phyloP scores from a whole-genome alignment of 192 early-diverging fungal species.

The Coemansia sp. region DNA sequence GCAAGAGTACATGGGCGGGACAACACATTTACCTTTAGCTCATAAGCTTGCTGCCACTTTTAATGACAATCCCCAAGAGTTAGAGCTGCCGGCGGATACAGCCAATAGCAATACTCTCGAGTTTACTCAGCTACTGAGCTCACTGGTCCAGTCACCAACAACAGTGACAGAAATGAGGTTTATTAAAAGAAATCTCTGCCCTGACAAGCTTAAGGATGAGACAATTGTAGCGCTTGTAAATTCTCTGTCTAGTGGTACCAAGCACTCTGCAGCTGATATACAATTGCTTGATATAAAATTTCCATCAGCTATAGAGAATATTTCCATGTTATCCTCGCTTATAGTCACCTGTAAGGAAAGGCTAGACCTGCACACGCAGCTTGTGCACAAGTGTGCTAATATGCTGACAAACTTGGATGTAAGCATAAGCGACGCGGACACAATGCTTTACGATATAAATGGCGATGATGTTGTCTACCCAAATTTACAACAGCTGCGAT shows the following conservation, averaged over 20 bases:
- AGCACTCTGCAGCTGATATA: not conserved
- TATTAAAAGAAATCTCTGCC: not conserved
- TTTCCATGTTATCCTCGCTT: not conserved
- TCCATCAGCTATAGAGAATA: not conserved
- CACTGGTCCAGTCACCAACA: not conserved
- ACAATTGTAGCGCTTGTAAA: not conserved
- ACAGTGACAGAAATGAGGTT: not conserved
- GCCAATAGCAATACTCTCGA: not conserved
- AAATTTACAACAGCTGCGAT: not conserved
- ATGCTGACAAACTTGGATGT: not conserved
- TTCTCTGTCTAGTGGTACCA: not conserved
- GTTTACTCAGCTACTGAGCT: not conserved
- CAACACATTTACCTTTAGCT: not conserved
- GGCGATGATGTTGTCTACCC: not conserved
- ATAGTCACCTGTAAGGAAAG: not conserved
- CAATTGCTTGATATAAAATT: not conserved
- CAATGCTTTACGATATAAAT: not conserved
- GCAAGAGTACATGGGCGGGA: not conserved
- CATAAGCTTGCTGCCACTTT: not conserved
- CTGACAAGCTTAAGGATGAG: not conserved
- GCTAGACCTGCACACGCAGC: not conserved
- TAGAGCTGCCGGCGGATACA: not conserved
- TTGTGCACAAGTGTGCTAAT: constrained; percentile 7
- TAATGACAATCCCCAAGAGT: not conserved
- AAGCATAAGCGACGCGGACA: not conserved